phyloP scores from a whole-genome alignment of 257 asterid genomes.

The Sherardia arvensis region DNA sequence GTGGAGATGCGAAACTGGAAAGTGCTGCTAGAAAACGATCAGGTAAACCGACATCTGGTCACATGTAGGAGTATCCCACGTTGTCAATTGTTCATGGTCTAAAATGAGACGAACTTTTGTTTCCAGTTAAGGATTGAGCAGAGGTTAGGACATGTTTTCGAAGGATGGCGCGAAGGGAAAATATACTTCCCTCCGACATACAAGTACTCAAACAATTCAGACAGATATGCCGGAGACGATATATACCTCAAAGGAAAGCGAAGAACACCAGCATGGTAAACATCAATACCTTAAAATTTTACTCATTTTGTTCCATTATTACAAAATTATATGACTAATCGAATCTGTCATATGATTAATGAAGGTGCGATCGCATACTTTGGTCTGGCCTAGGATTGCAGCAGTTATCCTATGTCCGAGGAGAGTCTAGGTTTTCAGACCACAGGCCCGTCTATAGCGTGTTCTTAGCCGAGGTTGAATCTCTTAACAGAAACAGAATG shows the following conservation, averaged over 20 bases:
- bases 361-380: constrained; percentile 96
- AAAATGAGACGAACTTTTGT: neutral
- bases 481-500: constrained; percentile 42
- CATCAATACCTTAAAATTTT: constrained; percentile 8
- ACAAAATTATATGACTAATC: neutral
- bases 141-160: constrained; percentile 60
- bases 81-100: neutral
- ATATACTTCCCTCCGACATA: constrained; percentile 91
- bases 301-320: neutral
- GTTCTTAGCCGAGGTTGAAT: constrained; percentile 86
- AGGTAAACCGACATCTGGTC: constrained; percentile 35
- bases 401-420: constrained; percentile 88
- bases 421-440: constrained; percentile 91
- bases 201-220: constrained; percentile 79
- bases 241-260: constrained; percentile 75
- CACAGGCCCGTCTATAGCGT: constrained; percentile 81
- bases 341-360: constrained; percentile 13
- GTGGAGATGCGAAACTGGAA: constrained; percentile 98
- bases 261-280: constrained; percentile 90
- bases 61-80: neutral
- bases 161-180: constrained; percentile 83
- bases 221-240: constrained; percentile 75
- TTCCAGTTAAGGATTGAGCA: constrained; percentile 80
- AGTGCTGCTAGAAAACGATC: constrained; percentile 89
- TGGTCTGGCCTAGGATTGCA: constrained; percentile 88